phyloP scores from a whole-genome alignment of 305 asterid genomes.

The Coffea humblotiana region DNA sequence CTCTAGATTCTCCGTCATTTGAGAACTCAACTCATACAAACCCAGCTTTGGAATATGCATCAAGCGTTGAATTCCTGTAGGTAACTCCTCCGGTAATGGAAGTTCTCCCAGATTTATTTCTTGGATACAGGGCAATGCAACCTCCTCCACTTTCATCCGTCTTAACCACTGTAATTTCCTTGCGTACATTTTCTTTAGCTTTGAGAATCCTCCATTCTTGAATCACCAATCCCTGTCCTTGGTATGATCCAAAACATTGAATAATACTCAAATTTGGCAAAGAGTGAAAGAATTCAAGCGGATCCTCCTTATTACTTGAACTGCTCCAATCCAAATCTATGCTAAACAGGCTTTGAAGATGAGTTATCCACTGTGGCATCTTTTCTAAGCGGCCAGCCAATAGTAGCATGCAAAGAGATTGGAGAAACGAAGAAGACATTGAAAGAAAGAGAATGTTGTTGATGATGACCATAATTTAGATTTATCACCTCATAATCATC shows the following conservation, averaged over 20 bases:
- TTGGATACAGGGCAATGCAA: conserved; percentile 7
- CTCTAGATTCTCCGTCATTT: neutral
- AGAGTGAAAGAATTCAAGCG: conserved; percentile 17
- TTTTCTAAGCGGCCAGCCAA: conserved; percentile 11
- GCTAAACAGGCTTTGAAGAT: conserved; percentile 9
- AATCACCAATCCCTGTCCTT: conserved; percentile 24
- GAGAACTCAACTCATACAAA: neutral
- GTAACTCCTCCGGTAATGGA: conserved; percentile 19
- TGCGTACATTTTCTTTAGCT: conserved; percentile 11
- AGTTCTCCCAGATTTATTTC: neutral
- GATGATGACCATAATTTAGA: neutral
- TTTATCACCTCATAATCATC: neutral
- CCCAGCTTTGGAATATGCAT: conserved; percentile 1
- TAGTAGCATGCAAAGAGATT: too few relatives aligned
- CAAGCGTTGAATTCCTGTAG: conserved; percentile 20
- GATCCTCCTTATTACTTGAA: conserved; percentile 4
- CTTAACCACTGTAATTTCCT: conserved; percentile 5
- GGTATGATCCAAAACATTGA: neutral
- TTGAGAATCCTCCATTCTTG: conserved; percentile 18
- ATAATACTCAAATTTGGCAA: conserved; percentile 16
- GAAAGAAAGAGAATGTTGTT: neutral
- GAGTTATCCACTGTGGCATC: conserved; percentile 24
- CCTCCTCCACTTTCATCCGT: too few relatives aligned
- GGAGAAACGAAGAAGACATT: neutral
- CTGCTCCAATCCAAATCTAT: neutral